These are phyloP conservation scores for Meripilus lineatus DNA, from an alignment of 1,284 basidiomycete genomes.

Conservation along the genomic window DNA sequence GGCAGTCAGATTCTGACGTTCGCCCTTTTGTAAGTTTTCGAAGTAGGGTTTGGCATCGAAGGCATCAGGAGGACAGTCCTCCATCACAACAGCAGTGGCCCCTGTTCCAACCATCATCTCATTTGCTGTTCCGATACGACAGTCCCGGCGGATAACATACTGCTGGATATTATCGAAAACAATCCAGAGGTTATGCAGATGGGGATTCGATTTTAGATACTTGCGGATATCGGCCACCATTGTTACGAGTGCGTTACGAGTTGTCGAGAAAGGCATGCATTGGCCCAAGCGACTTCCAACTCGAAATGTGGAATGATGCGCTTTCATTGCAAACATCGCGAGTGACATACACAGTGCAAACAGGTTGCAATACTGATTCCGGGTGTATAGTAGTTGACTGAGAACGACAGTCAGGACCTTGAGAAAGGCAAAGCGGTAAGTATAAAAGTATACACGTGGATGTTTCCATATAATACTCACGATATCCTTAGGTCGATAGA, in stretches of 20 bases:
- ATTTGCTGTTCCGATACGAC: constrained; percentile 7
- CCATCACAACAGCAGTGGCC: constrained; percentile 9
- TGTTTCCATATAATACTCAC: no score
- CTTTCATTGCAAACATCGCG: constrained; percentile 10
- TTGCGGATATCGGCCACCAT: no score
- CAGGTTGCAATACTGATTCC: constrained; percentile 8
- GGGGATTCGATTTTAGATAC: no score
- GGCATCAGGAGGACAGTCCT: constrained; percentile 6
- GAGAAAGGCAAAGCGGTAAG: neutral
- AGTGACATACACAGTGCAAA: constrained; percentile 8
- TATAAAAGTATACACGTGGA: neutral
- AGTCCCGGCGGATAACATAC: constrained; percentile 1
- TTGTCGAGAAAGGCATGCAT: constrained; percentile 9
- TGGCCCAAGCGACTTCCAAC: constrained; percentile 12
- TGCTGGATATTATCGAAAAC: constrained; percentile 13
- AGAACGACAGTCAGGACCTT: constrained; percentile 8
- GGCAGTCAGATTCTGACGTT: constrained; percentile 5
- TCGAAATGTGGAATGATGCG: constrained; percentile 12
- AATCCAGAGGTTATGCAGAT: no score
- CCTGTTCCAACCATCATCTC: constrained; percentile 13
- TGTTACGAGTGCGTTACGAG: constrained; percentile 3
- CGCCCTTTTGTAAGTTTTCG: neutral
- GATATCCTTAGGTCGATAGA: constrained; percentile 1
- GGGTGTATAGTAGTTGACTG: constrained; percentile 7
- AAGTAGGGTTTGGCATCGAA: constrained; percentile 1